Conservation (phyloP, 305 asterid species). For the Plantago lanceolata region DNA sequence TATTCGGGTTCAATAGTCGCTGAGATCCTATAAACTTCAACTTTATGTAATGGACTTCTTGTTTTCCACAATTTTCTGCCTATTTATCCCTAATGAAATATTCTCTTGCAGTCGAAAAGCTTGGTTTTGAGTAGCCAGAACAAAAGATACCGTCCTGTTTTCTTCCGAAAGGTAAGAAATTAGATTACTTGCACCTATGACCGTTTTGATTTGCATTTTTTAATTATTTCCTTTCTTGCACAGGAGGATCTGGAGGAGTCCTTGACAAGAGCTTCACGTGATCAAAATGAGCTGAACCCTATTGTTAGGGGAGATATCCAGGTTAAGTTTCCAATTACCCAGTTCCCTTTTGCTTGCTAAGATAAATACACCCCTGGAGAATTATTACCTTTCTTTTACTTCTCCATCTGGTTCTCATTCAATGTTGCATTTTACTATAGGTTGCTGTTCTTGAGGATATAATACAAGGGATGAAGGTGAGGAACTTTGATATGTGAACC, state of each 20-base stretch:
- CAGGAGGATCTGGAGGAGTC: slow-evolving; percentile 87
- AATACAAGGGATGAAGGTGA: slow-evolving; percentile 80
- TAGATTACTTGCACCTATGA: slow-evolving; percentile 5
- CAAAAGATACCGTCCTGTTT: slow-evolving; percentile 80
- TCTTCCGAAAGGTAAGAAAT: slow-evolving; percentile 73
- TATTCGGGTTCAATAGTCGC: slow-evolving; percentile 9
- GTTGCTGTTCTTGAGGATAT: slow-evolving; percentile 85
- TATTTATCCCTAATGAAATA: slow-evolving; percentile 19
- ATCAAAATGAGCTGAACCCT: slow-evolving; percentile 61
- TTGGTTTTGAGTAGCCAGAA: slow-evolving; percentile 62
- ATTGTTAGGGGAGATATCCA: slow-evolving; percentile 66
- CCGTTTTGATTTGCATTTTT: not conserved
- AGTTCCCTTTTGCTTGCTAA: not conserved
- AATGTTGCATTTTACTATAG: slow-evolving; percentile 25
- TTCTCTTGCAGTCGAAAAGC: slow-evolving; percentile 65
- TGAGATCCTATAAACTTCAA: slow-evolving; percentile 5
- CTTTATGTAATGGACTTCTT: not conserved
- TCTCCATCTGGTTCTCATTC: slow-evolving; percentile 1
- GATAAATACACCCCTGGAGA: not conserved
- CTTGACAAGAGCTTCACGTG: slow-evolving; percentile 59
- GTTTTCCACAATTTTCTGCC: slow-evolving; percentile 2
- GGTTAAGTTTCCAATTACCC: slow-evolving; percentile 32
- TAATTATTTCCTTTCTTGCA: slow-evolving; percentile 9
- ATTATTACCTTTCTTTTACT: not conserved
- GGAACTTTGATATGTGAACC: slow-evolving; percentile 12